Base-by-base conservation (phyloP, 108 stramenopile genomes). In the Licmophora abbreviata region DNA sequence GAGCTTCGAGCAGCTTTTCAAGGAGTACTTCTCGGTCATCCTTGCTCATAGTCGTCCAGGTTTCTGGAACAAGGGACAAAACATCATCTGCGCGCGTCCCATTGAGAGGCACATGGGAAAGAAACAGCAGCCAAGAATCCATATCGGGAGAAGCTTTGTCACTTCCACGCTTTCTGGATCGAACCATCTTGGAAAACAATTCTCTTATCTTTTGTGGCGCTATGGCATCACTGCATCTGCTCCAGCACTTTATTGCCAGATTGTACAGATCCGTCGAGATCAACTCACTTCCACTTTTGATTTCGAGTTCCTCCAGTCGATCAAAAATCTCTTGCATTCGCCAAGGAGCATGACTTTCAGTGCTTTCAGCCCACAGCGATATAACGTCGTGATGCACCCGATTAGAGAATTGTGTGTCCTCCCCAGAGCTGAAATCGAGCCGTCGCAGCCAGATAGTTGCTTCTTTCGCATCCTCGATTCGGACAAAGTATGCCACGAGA, bases 121-220 rank as follows among this genome's bases (percentile, higher is more conserved):
- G n/a, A n/a, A 14, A 10, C 11, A 55, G 12, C 17, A 48, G 37
- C 35, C 50, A 36, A n/a, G 56, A 8, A 11, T 29, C 47, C 26
- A 49, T 34, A 14, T 32, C 17, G 12, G 56, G 24, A 11, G 62
- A 45, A 0, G 62, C 22, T 27, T 21, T 34, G 42, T 63, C 62
- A 3, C 48, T 54, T 25, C 44, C 42, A 0, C 48, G 11, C 44
- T 24, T 12, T 46, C 48, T 20, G 20, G 38, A 22, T 18, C 42
- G 48, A 0, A 37, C 48, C 64, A 66, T 58, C 15, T 34, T 34
- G 6, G 51, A 58, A 31, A 56, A 61, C 49, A 61, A 56, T 11
- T 68, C 67, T 25, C 43, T 10, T 28, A 68, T 41, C 50, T 68
- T 68, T 52, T 51, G 22, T 12, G 35, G 36, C 3, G 59, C 59